Conservation (phyloP, 768 basidiomycete species). For the Termitomyces sp. region DNA sequence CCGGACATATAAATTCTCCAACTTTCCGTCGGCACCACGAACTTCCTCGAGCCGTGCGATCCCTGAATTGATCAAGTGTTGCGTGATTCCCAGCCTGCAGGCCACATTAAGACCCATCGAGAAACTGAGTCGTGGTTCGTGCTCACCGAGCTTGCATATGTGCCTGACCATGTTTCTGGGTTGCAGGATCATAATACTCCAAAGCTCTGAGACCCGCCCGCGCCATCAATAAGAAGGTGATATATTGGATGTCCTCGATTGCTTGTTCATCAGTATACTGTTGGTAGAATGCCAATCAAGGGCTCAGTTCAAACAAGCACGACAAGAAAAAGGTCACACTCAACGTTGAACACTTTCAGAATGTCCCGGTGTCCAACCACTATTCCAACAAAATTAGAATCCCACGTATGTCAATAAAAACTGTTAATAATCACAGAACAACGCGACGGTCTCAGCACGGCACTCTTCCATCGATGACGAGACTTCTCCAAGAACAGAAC, state of each 20-base stretch:
- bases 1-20: constrained; percentile 68
- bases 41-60: constrained; percentile 71
- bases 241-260: constrained; percentile 74
- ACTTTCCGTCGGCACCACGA: constrained; percentile 48
- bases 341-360: constrained; percentile 74
- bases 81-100: constrained; percentile 74
- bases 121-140: not conserved
- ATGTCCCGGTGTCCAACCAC: constrained; percentile 77
- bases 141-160: constrained; percentile 86
- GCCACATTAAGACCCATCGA: not conserved
- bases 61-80: constrained; percentile 69
- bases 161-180: constrained; percentile 82
- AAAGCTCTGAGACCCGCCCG: constrained; percentile 75
- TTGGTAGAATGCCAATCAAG: not conserved
- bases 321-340: constrained; percentile 17
- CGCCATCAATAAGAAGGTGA: constrained; percentile 86
- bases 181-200: constrained; percentile 80
- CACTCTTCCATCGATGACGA: constrained; percentile 93
- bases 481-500: constrained; percentile 79
- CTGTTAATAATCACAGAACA: constrained; percentile 56
- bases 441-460: constrained; percentile 83
- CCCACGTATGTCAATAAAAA: not conserved
- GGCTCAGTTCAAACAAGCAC: not conserved
- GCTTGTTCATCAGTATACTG: constrained; percentile 69
- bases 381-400: constrained; percentile 19